Evolutionary conservation across 2,329 filamentous ascomycete species (phyloP).

Genomic region (Pleomassaria siparia): DNA sequence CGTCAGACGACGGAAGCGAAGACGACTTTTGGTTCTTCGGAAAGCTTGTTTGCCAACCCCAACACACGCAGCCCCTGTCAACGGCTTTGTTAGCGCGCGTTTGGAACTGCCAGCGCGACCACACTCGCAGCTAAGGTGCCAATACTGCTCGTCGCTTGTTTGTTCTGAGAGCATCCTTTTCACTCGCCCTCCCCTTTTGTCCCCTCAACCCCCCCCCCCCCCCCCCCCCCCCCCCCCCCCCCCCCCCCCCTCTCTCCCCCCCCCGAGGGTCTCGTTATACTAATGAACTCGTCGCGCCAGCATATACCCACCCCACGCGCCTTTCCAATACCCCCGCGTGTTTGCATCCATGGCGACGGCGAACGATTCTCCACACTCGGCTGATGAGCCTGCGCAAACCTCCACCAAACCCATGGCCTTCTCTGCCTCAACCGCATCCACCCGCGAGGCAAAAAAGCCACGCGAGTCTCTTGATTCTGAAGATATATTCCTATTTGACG

Average conservation of each 20-base stretch:
- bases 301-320: conserved; percentile 18
- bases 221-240: too few relatives aligned
- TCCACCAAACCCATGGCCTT: conserved; percentile 16
- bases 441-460: conserved; percentile 22
- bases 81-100: conserved; percentile 12
- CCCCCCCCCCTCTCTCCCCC: conserved; percentile 5
- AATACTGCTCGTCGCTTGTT: conserved; percentile 5
- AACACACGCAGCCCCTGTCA: conserved; percentile 4
- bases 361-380: conserved; percentile 21
- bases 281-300: conserved; percentile 17
- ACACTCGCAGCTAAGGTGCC: not conserved
- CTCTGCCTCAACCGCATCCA: conserved; percentile 9
- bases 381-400: conserved; percentile 27
- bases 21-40: too few relatives aligned
- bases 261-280: conserved; percentile 22
- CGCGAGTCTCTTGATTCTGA: conserved; percentile 31
- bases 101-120: conserved; percentile 10
- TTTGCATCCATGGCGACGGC: conserved; percentile 25
- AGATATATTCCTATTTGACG: conserved; percentile 36
- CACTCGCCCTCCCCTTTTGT: too few relatives aligned
- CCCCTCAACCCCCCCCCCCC: too few relatives aligned
- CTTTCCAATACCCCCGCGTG: conserved; percentile 18
- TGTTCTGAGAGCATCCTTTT: too few relatives aligned
- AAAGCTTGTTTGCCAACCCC: not conserved
- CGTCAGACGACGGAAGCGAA: not conserved